Base-by-base conservation (phyloP, 352 stramenopile species). In the Pythium sukuiense region DNA sequence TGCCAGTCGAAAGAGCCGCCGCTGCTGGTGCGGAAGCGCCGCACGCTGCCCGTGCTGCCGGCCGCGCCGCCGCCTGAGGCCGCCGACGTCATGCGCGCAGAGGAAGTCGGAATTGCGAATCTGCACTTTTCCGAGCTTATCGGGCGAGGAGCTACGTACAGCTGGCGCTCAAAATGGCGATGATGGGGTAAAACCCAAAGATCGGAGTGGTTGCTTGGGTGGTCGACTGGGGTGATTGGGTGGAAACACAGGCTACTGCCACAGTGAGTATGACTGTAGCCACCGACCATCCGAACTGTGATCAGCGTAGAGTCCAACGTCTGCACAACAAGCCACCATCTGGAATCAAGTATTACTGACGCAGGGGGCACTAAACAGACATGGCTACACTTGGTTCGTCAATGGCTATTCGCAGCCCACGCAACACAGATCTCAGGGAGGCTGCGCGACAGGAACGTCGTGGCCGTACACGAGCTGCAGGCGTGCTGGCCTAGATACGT, bases 381-480 rank as follows among this genome's bases (percentile, higher is more conserved):
- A 63, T 63, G 57, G 57, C 57, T 63, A 55, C 57, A 55, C 45
- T 63, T 50, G 20, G 20, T 43, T 43, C 11, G 37, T 43, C 37
- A 43, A 18, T 6, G 37, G 5, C 32, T 5, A 9, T 43, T 11
- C 16, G 11, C 2, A n/a, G n/a, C 20, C 8, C 32, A 60, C 37
- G 43, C 54, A 63, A 16, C 41, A 43, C 72, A 79, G 18, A 70
- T 32, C 24, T 76, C 72, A 0, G 26, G 24, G 9, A 37, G 12
- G 0, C 26, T 16, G n/a, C 27, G 59, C 14, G 49, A 67, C 16
- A 43, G 54, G 53, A 87, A 89, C 5, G 50, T 8, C 8, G 81
- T 75, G 50, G 26, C 57, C 12, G 32, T 56, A 61, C 79, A 89
- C 9, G 79, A 87, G 11, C 68, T 66, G 58, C 81, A 90, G 3